Percentiles rank a stretch among this genome's conserved stretches.
These are phyloP conservation scores for Talaromyces thailandensis DNA, from an alignment of 495 filamentous ascomycete genomes.

Conservation along the genomic window DNA sequence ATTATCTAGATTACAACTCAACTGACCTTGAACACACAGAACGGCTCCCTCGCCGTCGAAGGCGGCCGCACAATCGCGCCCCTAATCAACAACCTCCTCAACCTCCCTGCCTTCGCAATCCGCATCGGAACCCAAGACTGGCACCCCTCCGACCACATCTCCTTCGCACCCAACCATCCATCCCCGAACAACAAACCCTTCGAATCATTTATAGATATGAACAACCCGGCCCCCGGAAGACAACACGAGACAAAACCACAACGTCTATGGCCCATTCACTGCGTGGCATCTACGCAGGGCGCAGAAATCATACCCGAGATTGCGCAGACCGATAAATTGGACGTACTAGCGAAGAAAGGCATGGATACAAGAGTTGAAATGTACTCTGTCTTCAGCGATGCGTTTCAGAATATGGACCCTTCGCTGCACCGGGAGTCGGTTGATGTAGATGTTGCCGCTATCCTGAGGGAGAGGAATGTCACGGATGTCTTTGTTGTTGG, in stretches of 20 bases:
- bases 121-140: conserved; percentile 84
- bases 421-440: conserved; percentile 30
- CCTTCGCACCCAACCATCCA: conserved; percentile 76
- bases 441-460: conserved; percentile 48
- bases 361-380: conserved; percentile 67
- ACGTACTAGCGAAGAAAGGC: conserved; percentile 70
- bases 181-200: conserved; percentile 59
- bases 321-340: conserved; percentile 39
- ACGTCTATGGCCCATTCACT: conserved; percentile 84
- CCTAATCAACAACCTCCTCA: conserved; percentile 66
- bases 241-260: conserved; percentile 53
- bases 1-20: too few relatives aligned
- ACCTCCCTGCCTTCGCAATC: conserved; percentile 54
- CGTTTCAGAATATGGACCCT: conserved; percentile 48
- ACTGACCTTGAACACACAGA: conserved; percentile 40
- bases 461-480: conserved; percentile 48
- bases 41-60: conserved; percentile 72
- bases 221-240: conserved; percentile 55
- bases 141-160: conserved; percentile 79
- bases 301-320: conserved; percentile 71
- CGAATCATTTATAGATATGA: conserved; percentile 48
- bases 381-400: conserved; percentile 82
- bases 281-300: conserved; percentile 65
- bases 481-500: conserved; percentile 78
- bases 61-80: conserved; percentile 60